Evolutionary conservation across 306 rosid genomes (phyloP).

Genomic region (Alnus rubra): DNA sequence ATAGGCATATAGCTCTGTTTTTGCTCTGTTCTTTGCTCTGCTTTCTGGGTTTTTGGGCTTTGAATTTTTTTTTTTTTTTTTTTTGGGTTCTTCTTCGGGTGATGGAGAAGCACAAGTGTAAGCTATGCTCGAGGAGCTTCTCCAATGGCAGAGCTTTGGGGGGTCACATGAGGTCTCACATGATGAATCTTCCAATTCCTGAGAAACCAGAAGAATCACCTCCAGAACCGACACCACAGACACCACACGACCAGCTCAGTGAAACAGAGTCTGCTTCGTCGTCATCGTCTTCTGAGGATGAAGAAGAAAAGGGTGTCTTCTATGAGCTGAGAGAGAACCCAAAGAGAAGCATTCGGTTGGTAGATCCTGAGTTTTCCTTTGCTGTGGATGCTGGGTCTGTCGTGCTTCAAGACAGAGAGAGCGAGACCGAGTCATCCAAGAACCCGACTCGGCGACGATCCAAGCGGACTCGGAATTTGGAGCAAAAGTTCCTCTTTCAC

Average conservation of each 20-base stretch:
- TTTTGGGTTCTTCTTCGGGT: not conserved
- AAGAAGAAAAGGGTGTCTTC: constrained; percentile 37
- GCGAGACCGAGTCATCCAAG: constrained; percentile 84
- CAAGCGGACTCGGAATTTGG: constrained; percentile 50
- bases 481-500: constrained; percentile 7
- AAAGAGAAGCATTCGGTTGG: constrained; percentile 55
- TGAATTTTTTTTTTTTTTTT: not conserved
- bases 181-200: constrained; percentile 71
- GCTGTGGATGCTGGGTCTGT: constrained; percentile 55
- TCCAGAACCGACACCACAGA: not conserved
- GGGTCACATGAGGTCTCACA: constrained; percentile 98
- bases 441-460: constrained; percentile 72
- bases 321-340: constrained; percentile 74
- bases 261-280: constrained; percentile 57
- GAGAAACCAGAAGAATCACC: constrained; percentile 34
- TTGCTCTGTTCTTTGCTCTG: constrained; percentile 28
- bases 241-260: constrained; percentile 31
- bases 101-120: constrained; percentile 79
- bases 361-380: constrained; percentile 74
- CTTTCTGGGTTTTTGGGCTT: constrained; percentile 10
- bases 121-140: constrained; percentile 68
- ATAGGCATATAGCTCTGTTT: constrained; percentile 25
- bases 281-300: constrained; percentile 35
- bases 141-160: constrained; percentile 93
- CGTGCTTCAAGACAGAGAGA: constrained; percentile 73